Conservation (phyloP, 73 alveolate genomes). For the Urostyla sp. region DNA sequence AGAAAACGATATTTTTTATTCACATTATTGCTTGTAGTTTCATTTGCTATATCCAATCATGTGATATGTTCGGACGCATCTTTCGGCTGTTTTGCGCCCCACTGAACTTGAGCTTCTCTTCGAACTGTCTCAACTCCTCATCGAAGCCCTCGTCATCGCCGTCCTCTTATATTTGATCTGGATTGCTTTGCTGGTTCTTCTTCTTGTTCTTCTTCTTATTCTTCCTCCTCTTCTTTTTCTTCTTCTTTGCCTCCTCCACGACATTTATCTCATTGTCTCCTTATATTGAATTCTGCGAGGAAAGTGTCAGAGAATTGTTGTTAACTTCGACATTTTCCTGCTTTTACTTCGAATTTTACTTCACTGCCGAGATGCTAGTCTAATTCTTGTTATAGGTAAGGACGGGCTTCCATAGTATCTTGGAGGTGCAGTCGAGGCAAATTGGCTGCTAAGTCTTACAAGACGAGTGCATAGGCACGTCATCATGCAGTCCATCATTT, state of each 20-base stretch:
- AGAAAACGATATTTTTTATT: not conserved
- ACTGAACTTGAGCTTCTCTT: not conserved
- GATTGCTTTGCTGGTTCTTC: slow-evolving; percentile 12
- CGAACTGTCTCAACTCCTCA: slow-evolving; percentile 48
- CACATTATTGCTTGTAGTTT: not conserved
- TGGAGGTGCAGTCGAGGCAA: not conserved
- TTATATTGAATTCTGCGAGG: not conserved
- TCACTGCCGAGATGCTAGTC: not conserved
- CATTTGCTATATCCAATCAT: slow-evolving; percentile 1
- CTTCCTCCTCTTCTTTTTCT: slow-evolving; percentile 45
- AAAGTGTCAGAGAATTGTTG: not conserved
- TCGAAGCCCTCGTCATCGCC: too few species aligned
- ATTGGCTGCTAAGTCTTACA: not conserved
- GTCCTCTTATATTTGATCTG: not conserved
- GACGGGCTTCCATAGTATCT: not conserved
- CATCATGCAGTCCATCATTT: not conserved
- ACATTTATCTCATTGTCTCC: slow-evolving; percentile 8
- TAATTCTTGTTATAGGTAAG: slow-evolving; percentile 11
- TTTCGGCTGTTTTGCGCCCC: slow-evolving; percentile 27
- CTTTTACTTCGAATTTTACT: not conserved
- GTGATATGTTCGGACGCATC: slow-evolving; percentile 38
- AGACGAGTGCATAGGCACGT: too few species aligned
- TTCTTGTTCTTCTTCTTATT: slow-evolving; percentile 52
- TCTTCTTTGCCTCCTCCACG: not conserved
- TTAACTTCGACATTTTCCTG: not conserved